A percentile compares a stretch with the other conserved stretches of the same genome.
These are phyloP conservation scores for Hypericum perforatum DNA, from an alignment of 345 rosid species.

Conservation along the genomic window DNA sequence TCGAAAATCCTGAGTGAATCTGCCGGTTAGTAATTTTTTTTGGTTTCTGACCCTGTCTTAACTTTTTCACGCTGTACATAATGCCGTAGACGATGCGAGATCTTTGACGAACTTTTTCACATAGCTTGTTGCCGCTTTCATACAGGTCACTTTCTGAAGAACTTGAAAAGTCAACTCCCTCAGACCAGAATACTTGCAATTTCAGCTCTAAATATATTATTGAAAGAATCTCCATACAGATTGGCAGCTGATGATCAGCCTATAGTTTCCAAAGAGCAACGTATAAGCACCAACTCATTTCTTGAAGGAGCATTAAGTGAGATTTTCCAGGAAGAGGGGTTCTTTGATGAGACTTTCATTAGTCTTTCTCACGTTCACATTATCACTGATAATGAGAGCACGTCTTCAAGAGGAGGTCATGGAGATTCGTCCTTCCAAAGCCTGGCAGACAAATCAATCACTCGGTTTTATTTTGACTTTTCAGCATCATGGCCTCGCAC, in stretches of 20 bases:
- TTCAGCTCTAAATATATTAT: constrained; percentile 78
- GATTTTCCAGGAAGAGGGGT: constrained; percentile 85
- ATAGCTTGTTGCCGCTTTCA: constrained; percentile 11
- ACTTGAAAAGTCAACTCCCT: constrained; percentile 94
- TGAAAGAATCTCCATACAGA: constrained; percentile 93
- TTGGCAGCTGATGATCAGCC: constrained; percentile 38
- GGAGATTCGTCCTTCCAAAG: constrained; percentile 84
- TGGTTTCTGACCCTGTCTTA: constrained; percentile 6
- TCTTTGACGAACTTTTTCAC: not conserved
- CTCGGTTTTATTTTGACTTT: constrained; percentile 90
- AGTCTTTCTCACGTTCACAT: constrained; percentile 94
- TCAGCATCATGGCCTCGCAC: constrained; percentile 98
- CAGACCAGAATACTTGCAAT: constrained; percentile 98
- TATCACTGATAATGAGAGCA: constrained; percentile 58
- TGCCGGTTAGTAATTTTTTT: constrained; percentile 47
- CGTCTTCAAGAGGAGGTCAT: constrained; percentile 71
- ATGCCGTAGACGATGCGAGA: constrained; percentile 1
- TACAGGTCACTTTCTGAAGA: constrained; percentile 92
- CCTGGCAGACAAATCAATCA: constrained; percentile 84
- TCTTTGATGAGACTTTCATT: constrained; percentile 73
- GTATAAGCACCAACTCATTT: constrained; percentile 44
- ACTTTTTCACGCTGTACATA: constrained; percentile 1
- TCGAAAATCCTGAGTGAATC: constrained; percentile 72
- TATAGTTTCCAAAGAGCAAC: constrained; percentile 18
- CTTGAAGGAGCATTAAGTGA: constrained; percentile 72